Evolutionary conservation across 2,329 filamentous ascomycete species (phyloP), one percentile per base, ranked within the genome.

Genomic region (Botrytis sinoallii): DNA sequence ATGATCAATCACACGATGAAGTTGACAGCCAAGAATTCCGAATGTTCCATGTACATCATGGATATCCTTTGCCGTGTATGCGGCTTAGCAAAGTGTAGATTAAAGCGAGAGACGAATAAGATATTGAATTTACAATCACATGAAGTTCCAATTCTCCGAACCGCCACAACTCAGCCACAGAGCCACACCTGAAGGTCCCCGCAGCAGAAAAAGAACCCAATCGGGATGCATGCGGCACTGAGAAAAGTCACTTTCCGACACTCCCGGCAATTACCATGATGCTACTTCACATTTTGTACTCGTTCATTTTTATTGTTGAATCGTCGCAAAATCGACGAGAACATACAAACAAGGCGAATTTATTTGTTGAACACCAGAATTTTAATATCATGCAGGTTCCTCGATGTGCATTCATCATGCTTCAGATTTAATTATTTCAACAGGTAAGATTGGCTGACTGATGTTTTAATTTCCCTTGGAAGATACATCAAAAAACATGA

Each of bases 21-120:
- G 46, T 55, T 42, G 16, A n/a, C 25, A 55, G 32, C 46, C 32
- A 40, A 55, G 35, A 55, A 22, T 9, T 40, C n/a, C 32, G 10
- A 67, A 67, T n/a, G 32, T 40, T 25, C 29, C 32, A 46, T 65
- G n/a, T 52, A 29, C 40, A 64, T n/a, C n/a, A n/a, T n/a, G n/a
- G n/a, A n/a, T n/a, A 48, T 7, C 35, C 22, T n/a, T 29, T 67
- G 64, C 64, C 46, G 12, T 48, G 32, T 48, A 48, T 46, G 44
- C 46, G 65, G 65, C 65, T 67, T 67, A 67, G 65, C 65, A 67
- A 67, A 67, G 44, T 40, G 35, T 6, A 29, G n/a, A 42, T 22
- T 44, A 35, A 8, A 67, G 16, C 57, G 14, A 18, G 10, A 29
- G 48, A 68, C 65, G 48, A 68, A 68, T 68, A 16, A 57, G 18